Conservation (phyloP, 345 rosid genomes). For the Noccaea bulbosa region DNA sequence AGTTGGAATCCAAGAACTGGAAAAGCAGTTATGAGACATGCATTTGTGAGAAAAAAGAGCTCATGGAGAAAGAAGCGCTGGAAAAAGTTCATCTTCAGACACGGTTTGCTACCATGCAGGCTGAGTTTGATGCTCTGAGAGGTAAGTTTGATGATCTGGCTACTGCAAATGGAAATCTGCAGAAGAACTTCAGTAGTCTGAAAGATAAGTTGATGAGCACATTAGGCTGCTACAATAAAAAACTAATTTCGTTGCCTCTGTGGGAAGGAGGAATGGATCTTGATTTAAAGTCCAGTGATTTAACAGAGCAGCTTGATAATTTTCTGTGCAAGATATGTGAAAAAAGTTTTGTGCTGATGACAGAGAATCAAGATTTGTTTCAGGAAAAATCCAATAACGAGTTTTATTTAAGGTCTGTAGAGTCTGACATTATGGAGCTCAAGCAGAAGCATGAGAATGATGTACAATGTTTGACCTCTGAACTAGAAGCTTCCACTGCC, state of each 20-base stretch:
- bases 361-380: slow-evolving; percentile 59
- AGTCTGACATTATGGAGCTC: slow-evolving; percentile 54
- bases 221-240: slow-evolving; percentile 51
- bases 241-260: slow-evolving; percentile 44
- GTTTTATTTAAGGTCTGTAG: slow-evolving; percentile 49
- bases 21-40: slow-evolving; percentile 62
- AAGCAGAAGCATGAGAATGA: slow-evolving; percentile 64
- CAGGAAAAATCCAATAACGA: slow-evolving; percentile 58
- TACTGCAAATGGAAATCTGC: slow-evolving; percentile 55
- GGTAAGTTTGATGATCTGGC: slow-evolving; percentile 54
- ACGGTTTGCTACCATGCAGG: slow-evolving; percentile 53
- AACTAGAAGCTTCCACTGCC: slow-evolving; percentile 54
- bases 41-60: slow-evolving; percentile 64
- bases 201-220: slow-evolving; percentile 53
- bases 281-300: slow-evolving; percentile 53
- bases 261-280: slow-evolving; percentile 44
- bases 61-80: slow-evolving; percentile 59
- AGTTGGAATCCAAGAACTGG: slow-evolving; percentile 55
- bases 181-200: slow-evolving; percentile 47
- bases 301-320: slow-evolving; percentile 53
- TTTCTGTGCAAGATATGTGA: slow-evolving; percentile 57
- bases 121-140: slow-evolving; percentile 55
- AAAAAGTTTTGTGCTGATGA: slow-evolving; percentile 53
- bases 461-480: slow-evolving; percentile 48
- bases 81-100: slow-evolving; percentile 60